A percentile compares a stretch with the other conserved stretches of the same genome.
phyloP scores from a whole-genome alignment of 2,329 filamentous ascomycete species.

The Colletotrichum sp. region DNA sequence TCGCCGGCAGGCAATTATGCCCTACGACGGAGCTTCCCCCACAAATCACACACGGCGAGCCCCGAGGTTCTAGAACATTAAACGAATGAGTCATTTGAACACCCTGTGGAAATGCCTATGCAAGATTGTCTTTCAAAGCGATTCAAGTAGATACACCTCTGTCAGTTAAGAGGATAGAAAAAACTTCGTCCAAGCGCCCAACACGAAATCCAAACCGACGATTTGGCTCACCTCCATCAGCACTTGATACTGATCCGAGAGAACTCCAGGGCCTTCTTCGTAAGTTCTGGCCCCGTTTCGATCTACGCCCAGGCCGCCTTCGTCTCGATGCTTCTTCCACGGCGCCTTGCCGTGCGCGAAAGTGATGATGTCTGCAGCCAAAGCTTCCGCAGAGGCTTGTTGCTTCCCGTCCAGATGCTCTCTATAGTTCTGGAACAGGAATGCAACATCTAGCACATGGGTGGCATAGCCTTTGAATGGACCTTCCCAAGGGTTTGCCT shows the following conservation, averaged over 20 bases:
- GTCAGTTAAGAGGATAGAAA: neutral
- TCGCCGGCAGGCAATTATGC: neutral
- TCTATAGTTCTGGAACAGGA: conserved; percentile 49
- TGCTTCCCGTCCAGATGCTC: conserved; percentile 38
- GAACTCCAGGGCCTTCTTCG: neutral
- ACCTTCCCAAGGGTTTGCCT: conserved; percentile 50
- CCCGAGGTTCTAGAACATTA: neutral
- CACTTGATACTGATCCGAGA: neutral
- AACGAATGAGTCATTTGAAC: neutral
- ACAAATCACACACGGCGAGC: neutral
- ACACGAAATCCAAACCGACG: neutral
- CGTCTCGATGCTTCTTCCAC: neutral
- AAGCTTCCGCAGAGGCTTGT: conserved; percentile 29
- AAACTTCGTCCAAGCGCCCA: neutral
- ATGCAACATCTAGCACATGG: conserved; percentile 50
- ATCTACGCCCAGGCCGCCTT: neutral
- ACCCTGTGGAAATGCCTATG: neutral
- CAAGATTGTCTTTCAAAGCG: neutral
- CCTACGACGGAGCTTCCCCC: neutral
- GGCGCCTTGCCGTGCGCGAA: conserved; percentile 38
- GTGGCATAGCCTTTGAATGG: conserved; percentile 39
- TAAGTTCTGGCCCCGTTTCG: neutral
- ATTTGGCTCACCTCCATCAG: neutral
- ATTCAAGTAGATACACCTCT: neutral
- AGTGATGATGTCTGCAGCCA: conserved; percentile 39